phyloP scores from a whole-genome alignment of 208 protist genomes.

The Trypanosoma boissoni region DNA sequence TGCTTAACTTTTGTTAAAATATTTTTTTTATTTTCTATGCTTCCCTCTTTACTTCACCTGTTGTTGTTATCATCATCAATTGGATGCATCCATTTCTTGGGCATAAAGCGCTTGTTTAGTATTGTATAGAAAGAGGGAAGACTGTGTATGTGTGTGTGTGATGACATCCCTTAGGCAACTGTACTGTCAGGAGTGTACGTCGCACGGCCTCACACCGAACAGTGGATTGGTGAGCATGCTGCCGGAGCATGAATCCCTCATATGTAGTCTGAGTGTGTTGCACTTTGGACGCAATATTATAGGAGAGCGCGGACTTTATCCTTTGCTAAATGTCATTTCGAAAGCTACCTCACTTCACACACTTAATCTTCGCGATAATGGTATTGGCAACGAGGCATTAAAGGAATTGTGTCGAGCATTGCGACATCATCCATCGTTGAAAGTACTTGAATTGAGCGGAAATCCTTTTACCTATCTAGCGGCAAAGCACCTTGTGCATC shows the following conservation, averaged over 20 bases:
- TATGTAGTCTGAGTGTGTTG: constrained; percentile 27
- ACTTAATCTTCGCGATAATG: constrained; percentile 48
- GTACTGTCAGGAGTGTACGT: constrained; percentile 22
- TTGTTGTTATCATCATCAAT: too few relatives aligned
- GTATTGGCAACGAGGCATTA: constrained; percentile 37
- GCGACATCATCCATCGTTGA: constrained; percentile 29
- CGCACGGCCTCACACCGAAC: constrained; percentile 25
- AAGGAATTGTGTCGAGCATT: constrained; percentile 21
- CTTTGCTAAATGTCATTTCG: constrained; percentile 30
- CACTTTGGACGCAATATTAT: constrained; percentile 44
- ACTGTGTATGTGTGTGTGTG: neutral
- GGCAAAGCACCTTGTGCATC: constrained; percentile 47
- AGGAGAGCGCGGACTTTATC: constrained; percentile 39
- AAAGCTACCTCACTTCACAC: constrained; percentile 38
- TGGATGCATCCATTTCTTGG: too few relatives aligned
- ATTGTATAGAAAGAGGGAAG: too few relatives aligned
- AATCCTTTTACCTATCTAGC: constrained; percentile 67
- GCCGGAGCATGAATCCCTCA: neutral
- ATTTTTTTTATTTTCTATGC: too few relatives aligned
- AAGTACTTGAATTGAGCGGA: constrained; percentile 43
- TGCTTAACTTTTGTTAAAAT: too few relatives aligned
- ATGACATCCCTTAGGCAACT: constrained; percentile 18
- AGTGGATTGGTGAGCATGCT: constrained; percentile 28
- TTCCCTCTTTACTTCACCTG: too few relatives aligned
- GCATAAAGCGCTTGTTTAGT: too few relatives aligned